phyloP scores from a whole-genome alignment of 2,329 filamentous ascomycete genomes.

The Chalara sp. region DNA sequence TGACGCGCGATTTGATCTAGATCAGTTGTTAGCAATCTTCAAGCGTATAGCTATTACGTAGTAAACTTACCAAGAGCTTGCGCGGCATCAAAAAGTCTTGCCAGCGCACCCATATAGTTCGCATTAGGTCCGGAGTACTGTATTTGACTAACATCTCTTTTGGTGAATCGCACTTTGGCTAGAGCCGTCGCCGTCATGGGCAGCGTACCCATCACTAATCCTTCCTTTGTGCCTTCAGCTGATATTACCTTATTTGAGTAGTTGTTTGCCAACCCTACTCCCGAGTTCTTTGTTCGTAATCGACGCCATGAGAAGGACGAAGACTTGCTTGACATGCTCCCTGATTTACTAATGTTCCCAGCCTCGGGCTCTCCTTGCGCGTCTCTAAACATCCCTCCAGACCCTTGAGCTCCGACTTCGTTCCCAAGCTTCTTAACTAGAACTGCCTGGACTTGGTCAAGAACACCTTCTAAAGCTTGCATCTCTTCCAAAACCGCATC shows the following conservation, averaged over 20 bases:
- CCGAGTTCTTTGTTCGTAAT: slow-evolving; percentile 82
- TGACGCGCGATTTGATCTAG: slow-evolving; percentile 92
- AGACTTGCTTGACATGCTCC: slow-evolving; percentile 64
- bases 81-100: slow-evolving; percentile 84
- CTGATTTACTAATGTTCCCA: slow-evolving; percentile 39
- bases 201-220: slow-evolving; percentile 62
- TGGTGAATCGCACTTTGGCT: slow-evolving; percentile 60
- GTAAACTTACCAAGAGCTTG: slow-evolving; percentile 75
- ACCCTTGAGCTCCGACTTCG: slow-evolving; percentile 79
- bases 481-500: slow-evolving; percentile 92
- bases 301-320: slow-evolving; percentile 87
- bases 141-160: slow-evolving; percentile 61
- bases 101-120: slow-evolving; percentile 85
- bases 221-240: slow-evolving; percentile 48
- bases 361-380: slow-evolving; percentile 41
- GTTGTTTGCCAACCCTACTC: slow-evolving; percentile 46
- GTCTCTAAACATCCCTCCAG: slow-evolving; percentile 69
- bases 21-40: slow-evolving; percentile 20
- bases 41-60: neutral
- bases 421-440: slow-evolving; percentile 82
- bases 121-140: slow-evolving; percentile 79
- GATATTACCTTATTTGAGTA: slow-evolving; percentile 41
- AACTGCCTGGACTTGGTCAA: slow-evolving; percentile 76
- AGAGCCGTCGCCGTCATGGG: slow-evolving; percentile 61
- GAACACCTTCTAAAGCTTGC: slow-evolving; percentile 75